Evolutionary conservation across 345 rosid species (phyloP), one percentile per base, ranked within the genome.

Genomic region (Crucihimalaya himalaica): DNA sequence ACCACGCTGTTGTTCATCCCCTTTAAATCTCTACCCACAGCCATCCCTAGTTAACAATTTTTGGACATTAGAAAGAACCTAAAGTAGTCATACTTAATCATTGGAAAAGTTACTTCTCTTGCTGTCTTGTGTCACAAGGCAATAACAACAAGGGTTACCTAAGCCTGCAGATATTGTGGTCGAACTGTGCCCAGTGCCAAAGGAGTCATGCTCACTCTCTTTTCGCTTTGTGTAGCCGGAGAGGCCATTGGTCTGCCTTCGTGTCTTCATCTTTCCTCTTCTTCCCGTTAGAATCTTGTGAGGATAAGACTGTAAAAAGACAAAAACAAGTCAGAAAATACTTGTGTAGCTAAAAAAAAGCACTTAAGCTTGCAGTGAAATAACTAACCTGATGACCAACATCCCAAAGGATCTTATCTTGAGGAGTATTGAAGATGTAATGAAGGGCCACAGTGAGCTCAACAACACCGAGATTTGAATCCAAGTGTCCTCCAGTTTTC

Each of bases 1-100:
- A 47, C 23, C 23, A 91, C 94, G 18, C 82, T 77, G 79, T 90
- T 89, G 48, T 67, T 77, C 74, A 80, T 83, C 75, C 89, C 97
- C 64, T 91, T 47, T 11, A 47, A 18, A 3, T 47, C 52, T 13
- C 52, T 16, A 0, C 52, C 52, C 5, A 47, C 52, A 16, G 52
- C 86, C 34, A 83, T 91, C 92, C 83, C 98, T 85, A 12, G 1
- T 15, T 15, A 0, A 43, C 8, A n/a, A 43, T 0, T 5, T 40
- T 42, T 8, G 8, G 46, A 42, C 5, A 15, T 42, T 42, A 42
- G 46, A 15, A 42, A 42, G 3, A 3, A 5, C 18, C 18, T 42
- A 15, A 2, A 42, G 18, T 42, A 42, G 8, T 5, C 3, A 42
- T 42, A 42, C n/a, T 40, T 40, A 14, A 14, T 40, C 7, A 13